Conservation (phyloP, 2,329 filamentous ascomycete genomes). For the Talaromyces amestolkiae region DNA sequence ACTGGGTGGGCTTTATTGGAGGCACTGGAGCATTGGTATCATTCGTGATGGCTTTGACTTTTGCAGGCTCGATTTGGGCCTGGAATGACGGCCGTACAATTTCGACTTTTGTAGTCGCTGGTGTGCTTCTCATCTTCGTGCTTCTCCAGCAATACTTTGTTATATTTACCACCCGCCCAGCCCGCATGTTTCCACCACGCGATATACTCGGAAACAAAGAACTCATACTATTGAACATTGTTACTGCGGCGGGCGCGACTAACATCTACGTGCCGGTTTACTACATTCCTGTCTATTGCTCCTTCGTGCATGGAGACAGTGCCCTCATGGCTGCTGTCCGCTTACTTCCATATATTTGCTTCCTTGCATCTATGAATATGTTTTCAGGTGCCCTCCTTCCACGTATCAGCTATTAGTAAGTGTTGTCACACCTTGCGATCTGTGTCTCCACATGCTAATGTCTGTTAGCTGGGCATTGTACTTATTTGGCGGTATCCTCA, state of each 20-base stretch:
- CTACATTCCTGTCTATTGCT: conserved; percentile 54
- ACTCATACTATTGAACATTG: conserved; percentile 41
- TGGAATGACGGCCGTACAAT: conserved; percentile 51
- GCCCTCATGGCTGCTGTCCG: conserved; percentile 29
- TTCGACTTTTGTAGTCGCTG: conserved; percentile 48
- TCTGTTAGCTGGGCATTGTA: conserved; percentile 24
- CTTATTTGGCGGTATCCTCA: conserved; percentile 26
- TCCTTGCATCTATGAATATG: conserved; percentile 22
- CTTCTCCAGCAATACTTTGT: conserved; percentile 43
- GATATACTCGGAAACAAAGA: background rate
- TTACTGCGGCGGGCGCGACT: conserved; percentile 27
- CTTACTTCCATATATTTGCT: conserved; percentile 28
- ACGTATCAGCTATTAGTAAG: conserved; percentile 23
- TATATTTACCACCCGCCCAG: conserved; percentile 44
- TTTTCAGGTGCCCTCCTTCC: conserved; percentile 26
- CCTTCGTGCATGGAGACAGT: conserved; percentile 47
- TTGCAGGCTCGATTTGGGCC: conserved; percentile 49
- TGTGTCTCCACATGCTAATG: background rate
- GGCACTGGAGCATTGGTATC: conserved; percentile 36
- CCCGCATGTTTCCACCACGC: conserved; percentile 48
- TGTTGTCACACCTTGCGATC: background rate
- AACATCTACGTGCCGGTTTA: conserved; percentile 41
- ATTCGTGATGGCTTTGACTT: conserved; percentile 49
- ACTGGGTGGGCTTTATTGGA: conserved; percentile 47
- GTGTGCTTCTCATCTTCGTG: conserved; percentile 46